These are phyloP conservation scores for Penicillium canariense DNA, from an alignment of 495 filamentous ascomycete genomes.

Conservation along the genomic window DNA sequence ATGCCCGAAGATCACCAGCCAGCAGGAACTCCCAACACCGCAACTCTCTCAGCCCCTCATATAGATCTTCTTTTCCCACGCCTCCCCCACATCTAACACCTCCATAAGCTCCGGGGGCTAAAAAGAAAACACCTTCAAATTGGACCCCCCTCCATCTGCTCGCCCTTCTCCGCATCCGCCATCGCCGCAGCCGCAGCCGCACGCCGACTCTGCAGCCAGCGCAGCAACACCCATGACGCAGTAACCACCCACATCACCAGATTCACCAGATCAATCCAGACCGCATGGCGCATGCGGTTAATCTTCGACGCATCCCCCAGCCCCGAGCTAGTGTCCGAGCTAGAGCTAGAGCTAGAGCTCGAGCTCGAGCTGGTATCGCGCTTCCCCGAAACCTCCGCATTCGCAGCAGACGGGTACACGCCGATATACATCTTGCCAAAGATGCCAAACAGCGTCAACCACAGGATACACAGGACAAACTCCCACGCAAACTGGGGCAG, in stretches of 20 bases:
- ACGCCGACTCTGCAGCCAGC: conserved; percentile 35
- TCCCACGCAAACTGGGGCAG: conserved; percentile 65
- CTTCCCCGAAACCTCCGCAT: conserved; percentile 31
- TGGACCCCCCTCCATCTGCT: too few relatives aligned
- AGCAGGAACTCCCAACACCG: background rate
- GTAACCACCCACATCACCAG: conserved; percentile 69
- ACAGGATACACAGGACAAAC: conserved; percentile 64
- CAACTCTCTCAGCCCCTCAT: background rate
- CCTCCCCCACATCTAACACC: background rate
- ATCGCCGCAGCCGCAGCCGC: conserved; percentile 1
- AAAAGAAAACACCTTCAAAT: background rate
- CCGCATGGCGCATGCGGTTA: conserved; percentile 77
- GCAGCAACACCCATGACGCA: conserved; percentile 39
- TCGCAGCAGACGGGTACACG: conserved; percentile 51
- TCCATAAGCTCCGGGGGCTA: background rate
- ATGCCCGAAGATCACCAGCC: background rate
- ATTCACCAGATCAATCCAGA: conserved; percentile 77
- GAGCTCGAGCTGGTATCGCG: conserved; percentile 37
- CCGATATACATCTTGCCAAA: conserved; percentile 80
- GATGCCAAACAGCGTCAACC: conserved; percentile 75
- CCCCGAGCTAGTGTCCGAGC: conserved; percentile 7
- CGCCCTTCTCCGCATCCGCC: conserved; percentile 22
- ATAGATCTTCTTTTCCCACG: background rate
- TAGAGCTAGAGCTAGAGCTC: conserved; percentile 26
- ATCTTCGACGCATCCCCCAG: conserved; percentile 39